Evolutionary conservation across 2,329 filamentous ascomycete genomes (phyloP), one percentile per base, ranked within the genome.

Genomic region (Penicillium italicum): DNA sequence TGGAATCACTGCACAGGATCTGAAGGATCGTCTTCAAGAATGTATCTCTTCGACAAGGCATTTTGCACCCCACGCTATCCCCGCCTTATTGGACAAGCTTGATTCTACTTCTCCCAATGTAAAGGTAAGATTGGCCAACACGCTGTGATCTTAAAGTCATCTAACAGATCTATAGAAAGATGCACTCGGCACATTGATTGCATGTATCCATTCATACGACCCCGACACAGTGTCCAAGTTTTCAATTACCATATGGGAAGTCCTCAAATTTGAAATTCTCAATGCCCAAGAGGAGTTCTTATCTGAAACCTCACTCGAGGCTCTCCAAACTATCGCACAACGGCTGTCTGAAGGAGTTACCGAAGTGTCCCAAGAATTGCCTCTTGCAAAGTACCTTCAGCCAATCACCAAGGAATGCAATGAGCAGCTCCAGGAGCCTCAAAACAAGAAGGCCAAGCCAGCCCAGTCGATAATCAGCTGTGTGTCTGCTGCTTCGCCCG

Each of bases 21-120:
- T 89, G 55, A 89, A 89, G 65, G 79, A 82, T 49, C 79, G 85
- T 28, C 69, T 89, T 14, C 78, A 84, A 59, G 81, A 83, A 41
- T 89, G 85, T 66, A 84, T 89, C 56, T 77, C 85, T 7, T 82
- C 85, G 7, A 85, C 82, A 0, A 75, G 78, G 4, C 77, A 80
- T 43, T 87, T 88, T 67, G 85, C 86, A n/a, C 83, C 84, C 1
- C 82, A 85, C 64, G 78, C 85, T 3, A 86, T 88, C 62, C 85
- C 85, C n/a, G 80, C 84, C 16, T 75, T 89, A 48, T 71, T 89
- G 31, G 86, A 89, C 63, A 88, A 88, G 66, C 77, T 89, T 33
- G 86, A 89, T 64, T 87, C 86, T 2, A 87, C 84, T 4, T 87
- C 85, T 1, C 78, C 82, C 59, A 87, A 85, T 68, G 86, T 86